phyloP scores from a whole-genome alignment of 1,284 basidiomycete genomes.

The Phellopilus nigrolimitatus region DNA sequence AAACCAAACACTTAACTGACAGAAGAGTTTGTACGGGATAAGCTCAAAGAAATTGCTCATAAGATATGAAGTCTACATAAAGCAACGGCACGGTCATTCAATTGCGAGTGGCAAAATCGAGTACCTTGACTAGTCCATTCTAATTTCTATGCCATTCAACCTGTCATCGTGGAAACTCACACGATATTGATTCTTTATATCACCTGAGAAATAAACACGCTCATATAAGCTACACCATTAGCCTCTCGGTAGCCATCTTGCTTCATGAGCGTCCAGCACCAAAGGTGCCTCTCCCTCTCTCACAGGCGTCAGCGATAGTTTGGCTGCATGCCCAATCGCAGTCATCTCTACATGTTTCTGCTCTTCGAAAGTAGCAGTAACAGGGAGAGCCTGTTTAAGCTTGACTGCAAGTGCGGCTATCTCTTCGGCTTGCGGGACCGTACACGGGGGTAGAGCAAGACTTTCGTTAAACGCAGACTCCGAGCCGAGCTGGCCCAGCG shows the following conservation, averaged over 20 bases:
- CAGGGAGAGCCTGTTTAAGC: slow-evolving; percentile 25
- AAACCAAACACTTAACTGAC: no score
- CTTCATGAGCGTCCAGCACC: slow-evolving; percentile 30
- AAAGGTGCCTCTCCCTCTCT: slow-evolving; percentile 36
- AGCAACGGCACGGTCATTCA: no score
- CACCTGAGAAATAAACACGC: no score
- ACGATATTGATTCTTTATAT: no score
- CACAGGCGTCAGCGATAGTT: slow-evolving; percentile 41
- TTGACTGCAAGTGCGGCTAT: slow-evolving; percentile 30
- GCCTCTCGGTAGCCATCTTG: slow-evolving; percentile 29
- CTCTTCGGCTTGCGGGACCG: slow-evolving; percentile 34
- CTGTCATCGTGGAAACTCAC: not conserved
- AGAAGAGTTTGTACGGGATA: no score
- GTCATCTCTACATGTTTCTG: slow-evolving; percentile 32
- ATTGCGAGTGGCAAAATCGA: no score
- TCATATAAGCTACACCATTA: not conserved
- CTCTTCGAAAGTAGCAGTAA: slow-evolving; percentile 17
- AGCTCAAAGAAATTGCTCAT: no score
- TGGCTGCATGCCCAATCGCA: slow-evolving; percentile 44
- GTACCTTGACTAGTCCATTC: not conserved
- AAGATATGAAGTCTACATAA: no score
- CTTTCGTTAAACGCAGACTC: slow-evolving; percentile 37
- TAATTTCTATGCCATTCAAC: not conserved
- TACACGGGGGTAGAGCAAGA: slow-evolving; percentile 33
- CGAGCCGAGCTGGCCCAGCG: slow-evolving; percentile 44